Evolutionary conservation across 2,329 filamentous ascomycete genomes (phyloP).

Genomic region (Microsporum audouinii): DNA sequence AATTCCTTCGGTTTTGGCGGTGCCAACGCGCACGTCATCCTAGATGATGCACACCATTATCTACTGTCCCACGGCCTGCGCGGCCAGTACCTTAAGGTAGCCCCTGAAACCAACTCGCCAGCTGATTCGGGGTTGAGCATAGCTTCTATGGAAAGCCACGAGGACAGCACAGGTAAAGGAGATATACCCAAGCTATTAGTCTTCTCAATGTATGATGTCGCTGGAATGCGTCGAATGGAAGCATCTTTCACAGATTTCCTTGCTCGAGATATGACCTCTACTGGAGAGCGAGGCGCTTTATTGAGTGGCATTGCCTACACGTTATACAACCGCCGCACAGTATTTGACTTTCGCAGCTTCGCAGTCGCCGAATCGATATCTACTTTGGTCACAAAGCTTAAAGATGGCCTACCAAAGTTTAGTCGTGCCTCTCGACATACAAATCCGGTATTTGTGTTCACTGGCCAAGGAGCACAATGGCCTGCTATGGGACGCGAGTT

Average conservation of each 20-base stretch:
- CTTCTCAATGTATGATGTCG: not conserved
- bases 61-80: not conserved
- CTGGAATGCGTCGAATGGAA: not conserved
- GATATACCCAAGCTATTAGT: not conserved
- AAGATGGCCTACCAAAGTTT: not conserved
- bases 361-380: not conserved
- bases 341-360: too few species aligned
- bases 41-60: conserved; percentile 9
- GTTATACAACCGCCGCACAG: too few species aligned
- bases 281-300: too few species aligned
- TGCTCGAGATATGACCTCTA: not conserved
- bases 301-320: too few species aligned
- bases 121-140: too few species aligned
- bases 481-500: conserved; percentile 15
- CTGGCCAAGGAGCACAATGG: conserved; percentile 17
- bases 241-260: conserved; percentile 3
- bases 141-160: too few species aligned
- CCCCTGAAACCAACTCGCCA: too few species aligned
- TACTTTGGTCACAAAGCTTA: not conserved
- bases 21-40: conserved; percentile 11
- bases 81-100: not conserved
- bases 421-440: not conserved
- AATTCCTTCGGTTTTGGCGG: conserved; percentile 17
- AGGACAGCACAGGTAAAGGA: not conserved
- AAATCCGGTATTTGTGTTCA: conserved; percentile 11